phyloP scores from a whole-genome alignment of 2,329 filamentous ascomycete species.

The Dissoconium aciculare region DNA sequence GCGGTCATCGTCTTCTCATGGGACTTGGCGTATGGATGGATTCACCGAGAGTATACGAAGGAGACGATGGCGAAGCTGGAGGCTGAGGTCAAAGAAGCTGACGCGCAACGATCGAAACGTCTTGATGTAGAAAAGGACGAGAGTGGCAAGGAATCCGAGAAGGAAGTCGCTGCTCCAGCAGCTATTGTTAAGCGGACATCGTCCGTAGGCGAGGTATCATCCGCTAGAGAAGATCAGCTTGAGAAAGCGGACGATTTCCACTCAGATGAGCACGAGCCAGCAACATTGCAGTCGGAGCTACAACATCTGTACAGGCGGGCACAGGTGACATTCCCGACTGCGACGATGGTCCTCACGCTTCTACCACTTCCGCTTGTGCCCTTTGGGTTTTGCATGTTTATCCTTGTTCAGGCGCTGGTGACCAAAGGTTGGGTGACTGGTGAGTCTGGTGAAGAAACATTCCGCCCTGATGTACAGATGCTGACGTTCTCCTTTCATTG shows the following conservation, averaged over 20 bases:
- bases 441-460: constrained; percentile 1
- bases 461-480: too few species aligned
- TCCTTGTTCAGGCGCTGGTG: constrained; percentile 56
- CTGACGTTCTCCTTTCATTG: neutral
- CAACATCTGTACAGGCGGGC: constrained; percentile 40
- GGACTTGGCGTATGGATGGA: constrained; percentile 51
- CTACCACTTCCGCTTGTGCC: constrained; percentile 54
- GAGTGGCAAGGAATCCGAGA: neutral
- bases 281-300: constrained; percentile 40
- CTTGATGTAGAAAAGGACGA: constrained; percentile 1
- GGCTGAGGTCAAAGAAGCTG: constrained; percentile 32
- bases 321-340: constrained; percentile 57
- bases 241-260: neutral
- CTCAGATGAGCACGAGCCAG: constrained; percentile 1
- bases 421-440: constrained; percentile 56
- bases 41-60: constrained; percentile 46
- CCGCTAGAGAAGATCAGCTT: neutral
- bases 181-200: neutral
- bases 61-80: constrained; percentile 35
- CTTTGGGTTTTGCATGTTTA: constrained; percentile 60
- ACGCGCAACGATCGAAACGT: constrained; percentile 28
- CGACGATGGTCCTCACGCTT: constrained; percentile 48
- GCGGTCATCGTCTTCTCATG: constrained; percentile 49
- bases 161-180: neutral
- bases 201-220: neutral